Percentiles rank a stretch among this genome's conserved stretches.
Evolutionary conservation across 164 flowering plant species (phyloP).

Genomic region (Taxillus chinensis): DNA sequence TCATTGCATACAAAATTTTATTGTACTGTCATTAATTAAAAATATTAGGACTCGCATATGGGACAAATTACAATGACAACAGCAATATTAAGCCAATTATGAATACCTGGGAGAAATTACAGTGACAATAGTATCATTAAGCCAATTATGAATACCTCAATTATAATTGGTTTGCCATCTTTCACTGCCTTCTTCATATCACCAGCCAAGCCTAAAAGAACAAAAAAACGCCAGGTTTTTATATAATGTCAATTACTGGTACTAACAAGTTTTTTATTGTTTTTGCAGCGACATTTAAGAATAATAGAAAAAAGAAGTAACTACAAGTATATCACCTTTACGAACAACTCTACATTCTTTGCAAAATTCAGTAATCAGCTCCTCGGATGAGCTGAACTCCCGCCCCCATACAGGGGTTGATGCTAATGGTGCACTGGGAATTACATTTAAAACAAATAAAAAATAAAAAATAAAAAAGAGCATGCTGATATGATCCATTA

Average conservation of each 20-base stretch:
- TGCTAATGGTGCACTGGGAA: slow-evolving; percentile 74
- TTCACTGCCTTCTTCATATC: slow-evolving; percentile 99
- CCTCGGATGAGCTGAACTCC: slow-evolving; percentile 76
- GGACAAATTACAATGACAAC: too few relatives aligned
- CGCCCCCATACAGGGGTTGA: slow-evolving; percentile 96
- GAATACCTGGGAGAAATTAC: too few relatives aligned
- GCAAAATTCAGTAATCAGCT: slow-evolving; percentile 87
- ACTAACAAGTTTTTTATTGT: not conserved
- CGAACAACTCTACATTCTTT: slow-evolving; percentile 96
- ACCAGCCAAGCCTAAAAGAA: slow-evolving; percentile 79
- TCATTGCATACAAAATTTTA: too few relatives aligned
- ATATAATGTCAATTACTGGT: not conserved
- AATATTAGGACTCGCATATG: too few relatives aligned
- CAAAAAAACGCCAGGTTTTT: slow-evolving; percentile 2
- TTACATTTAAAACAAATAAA: not conserved
- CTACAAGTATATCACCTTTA: slow-evolving; percentile 48
- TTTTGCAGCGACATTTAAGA: too few relatives aligned
- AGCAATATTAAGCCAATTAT: too few relatives aligned
- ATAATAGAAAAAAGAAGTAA: too few relatives aligned
- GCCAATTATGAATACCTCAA: slow-evolving; percentile 49
- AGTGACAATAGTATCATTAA: too few relatives aligned
- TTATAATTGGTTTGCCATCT: slow-evolving; percentile 98
- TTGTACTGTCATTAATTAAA: too few relatives aligned
- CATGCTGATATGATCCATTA: not conserved
- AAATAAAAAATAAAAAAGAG: slow-evolving; percentile 4